Evolutionary conservation across 2,329 filamentous ascomycete genomes (phyloP), one percentile per base, ranked within the genome.

Genomic region (Colletotrichum godetiae): DNA sequence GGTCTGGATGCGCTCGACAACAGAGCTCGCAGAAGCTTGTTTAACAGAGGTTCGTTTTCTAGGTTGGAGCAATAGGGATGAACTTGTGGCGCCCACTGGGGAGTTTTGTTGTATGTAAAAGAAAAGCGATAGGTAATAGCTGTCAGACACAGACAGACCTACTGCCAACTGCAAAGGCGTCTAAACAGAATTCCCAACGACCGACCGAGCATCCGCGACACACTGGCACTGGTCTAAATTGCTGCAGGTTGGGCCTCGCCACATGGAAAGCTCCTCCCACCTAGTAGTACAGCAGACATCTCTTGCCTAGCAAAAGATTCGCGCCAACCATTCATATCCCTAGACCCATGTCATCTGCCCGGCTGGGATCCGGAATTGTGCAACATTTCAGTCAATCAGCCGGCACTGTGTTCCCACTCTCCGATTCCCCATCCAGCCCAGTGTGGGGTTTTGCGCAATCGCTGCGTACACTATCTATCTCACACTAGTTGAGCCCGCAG

Each of bases 1-100:
- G 75, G 78, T 55, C 82, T 76, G 73, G 75, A 75, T 69, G 78
- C 76, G 72, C 77, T 55, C 8, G 37, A 33, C 77, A 58, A 37
- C 31, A 31, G 42, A 69, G 66, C 42, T 59, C 22, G 58, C 19
- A 11, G 56, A 24, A 66, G 56, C 49, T 65, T 61, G 27, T 61
- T 10, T 27, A 49, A 56, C 31, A 58, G 19, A 31, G 37, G 60
- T 49, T 68, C 57, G 31, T 27, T 61, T 61, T 22, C 55, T 65
- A 58, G 49, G 63, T 53, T 57, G 42, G 15, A 35, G 35, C 31
- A 35, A 31, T 68, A 66, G 46, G 31, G 55, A 57, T 69, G 59
- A 61, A 66, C 67, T 24, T 52, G 46, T 62, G 57, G 60, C 42
- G 55, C 56, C 29, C 37, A 12, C 29, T 57, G 8, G 53, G 53